Evolutionary conservation across 1,139 yeast genomes (phyloP).

Genomic region (Eremothecium sinecaudum): DNA sequence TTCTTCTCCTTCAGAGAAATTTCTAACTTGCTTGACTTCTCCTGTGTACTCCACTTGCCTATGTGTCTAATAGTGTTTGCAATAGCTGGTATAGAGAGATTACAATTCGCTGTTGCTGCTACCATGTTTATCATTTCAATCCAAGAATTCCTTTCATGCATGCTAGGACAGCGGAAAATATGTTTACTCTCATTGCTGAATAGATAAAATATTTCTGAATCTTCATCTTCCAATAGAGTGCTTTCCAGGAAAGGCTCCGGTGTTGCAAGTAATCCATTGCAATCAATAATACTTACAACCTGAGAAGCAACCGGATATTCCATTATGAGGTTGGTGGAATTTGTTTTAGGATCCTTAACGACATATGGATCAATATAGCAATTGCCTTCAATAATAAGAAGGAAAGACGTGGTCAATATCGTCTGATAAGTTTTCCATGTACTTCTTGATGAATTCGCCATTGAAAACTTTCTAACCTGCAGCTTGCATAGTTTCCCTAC

Average conservation of each 20-base stretch:
- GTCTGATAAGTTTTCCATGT: slow-evolving; percentile 37
- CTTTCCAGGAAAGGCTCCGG: background rate
- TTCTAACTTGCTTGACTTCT: slow-evolving; percentile 31
- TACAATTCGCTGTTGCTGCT: slow-evolving; percentile 42
- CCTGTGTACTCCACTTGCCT: slow-evolving; percentile 21
- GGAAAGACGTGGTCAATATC: slow-evolving; percentile 38
- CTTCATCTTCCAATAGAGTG: slow-evolving; percentile 4
- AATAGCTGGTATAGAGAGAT: slow-evolving; percentile 14
- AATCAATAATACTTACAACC: slow-evolving; percentile 11
- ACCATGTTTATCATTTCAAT: slow-evolving; percentile 45
- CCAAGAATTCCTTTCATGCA: slow-evolving; percentile 45
- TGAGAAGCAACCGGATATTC: slow-evolving; percentile 16
- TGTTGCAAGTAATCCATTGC: slow-evolving; percentile 20
- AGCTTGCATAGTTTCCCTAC: slow-evolving; percentile 25
- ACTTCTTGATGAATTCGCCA: slow-evolving; percentile 26
- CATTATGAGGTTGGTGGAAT: slow-evolving; percentile 25
- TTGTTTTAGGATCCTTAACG: slow-evolving; percentile 17
- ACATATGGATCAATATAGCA: slow-evolving; percentile 24
- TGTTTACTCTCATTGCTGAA: slow-evolving; percentile 32
- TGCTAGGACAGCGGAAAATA: slow-evolving; percentile 23
- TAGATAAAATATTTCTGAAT: slow-evolving; percentile 13
- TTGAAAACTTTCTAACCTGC: slow-evolving; percentile 20
- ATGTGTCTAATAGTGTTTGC: slow-evolving; percentile 24
- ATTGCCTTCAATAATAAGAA: slow-evolving; percentile 35
- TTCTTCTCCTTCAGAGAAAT: slow-evolving; percentile 29